Evolutionary conservation across 805 yeast species (phyloP), one percentile per base, ranked within the genome.

Genomic region (Saccharomycopsis sp.): DNA sequence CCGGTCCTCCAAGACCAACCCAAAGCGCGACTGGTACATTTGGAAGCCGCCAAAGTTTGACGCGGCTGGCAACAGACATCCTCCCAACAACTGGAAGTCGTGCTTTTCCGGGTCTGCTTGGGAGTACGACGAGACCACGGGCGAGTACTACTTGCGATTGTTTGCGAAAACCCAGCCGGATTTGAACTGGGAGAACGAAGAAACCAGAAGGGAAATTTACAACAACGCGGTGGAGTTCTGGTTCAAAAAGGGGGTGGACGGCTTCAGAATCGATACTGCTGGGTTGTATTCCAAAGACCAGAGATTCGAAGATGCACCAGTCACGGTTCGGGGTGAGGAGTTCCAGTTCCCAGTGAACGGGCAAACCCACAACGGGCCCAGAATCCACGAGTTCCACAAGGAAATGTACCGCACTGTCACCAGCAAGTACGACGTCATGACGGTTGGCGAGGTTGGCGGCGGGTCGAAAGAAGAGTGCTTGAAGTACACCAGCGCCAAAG

Each of bases 11-110:
- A 65, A 61, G 50, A 58, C 63, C 37, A 71, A 68, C 54, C 68
- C 77, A 5, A 73, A 75, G 59, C 64, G 80, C 53, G 77, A 75
- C 55, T 73, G 78, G 77, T 72, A 71, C 57, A 61, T 71, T 46
- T 75, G 80, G 80, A 65, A 64, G 48, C 68, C 69, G 23, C 64
- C 74, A 22, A 63, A 55, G 34, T 65, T 61, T 52, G 73, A 68
- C 45, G 59, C 54, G 15, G 52, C 62, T n/a, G 77, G 78, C 19
- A 63, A 62, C 38, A 64, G 75, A 50, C 64, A 58, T 15, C 76
- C 77, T 5, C 77, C 79, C 16, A 74, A 67, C 57, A 75, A 74
- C 58, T 74, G 79, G 79, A 50, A 52, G 25, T 66, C 75, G 4
- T 59, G 58, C 50, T 75, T 75, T 53, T 64, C 70, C 7, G 77